These are phyloP conservation scores for Karstenula rhodostoma DNA, from an alignment of 2,329 filamentous ascomycete genomes.

Conservation along the genomic window DNA sequence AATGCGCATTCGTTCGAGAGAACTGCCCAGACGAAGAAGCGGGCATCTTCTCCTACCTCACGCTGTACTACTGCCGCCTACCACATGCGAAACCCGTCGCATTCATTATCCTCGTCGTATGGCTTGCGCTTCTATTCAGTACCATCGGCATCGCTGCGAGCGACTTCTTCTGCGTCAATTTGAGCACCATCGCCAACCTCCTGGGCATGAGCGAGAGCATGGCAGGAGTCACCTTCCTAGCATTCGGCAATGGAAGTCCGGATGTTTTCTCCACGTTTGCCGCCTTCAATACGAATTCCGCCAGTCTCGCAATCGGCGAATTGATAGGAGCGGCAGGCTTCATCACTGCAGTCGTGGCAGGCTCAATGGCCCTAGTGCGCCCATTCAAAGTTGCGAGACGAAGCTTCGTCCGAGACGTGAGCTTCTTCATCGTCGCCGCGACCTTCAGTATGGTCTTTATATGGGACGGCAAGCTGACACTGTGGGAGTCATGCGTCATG, in stretches of 20 bases:
- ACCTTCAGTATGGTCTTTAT: constrained; percentile 88
- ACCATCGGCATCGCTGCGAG: constrained; percentile 98
- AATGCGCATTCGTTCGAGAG: constrained; percentile 83
- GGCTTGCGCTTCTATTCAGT: constrained; percentile 90
- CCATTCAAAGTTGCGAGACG: constrained; percentile 91
- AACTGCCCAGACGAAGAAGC: constrained; percentile 91
- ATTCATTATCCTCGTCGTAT: constrained; percentile 79
- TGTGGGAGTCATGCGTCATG: constrained; percentile 93
- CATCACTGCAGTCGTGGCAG: constrained; percentile 94
- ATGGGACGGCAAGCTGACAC: constrained; percentile 79
- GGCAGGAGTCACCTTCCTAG: constrained; percentile 93
- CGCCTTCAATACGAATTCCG: constrained; percentile 95
- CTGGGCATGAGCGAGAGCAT: constrained; percentile 95
- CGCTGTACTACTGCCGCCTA: constrained; percentile 87
- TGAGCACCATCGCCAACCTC: constrained; percentile 89
- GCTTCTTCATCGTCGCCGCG: constrained; percentile 89
- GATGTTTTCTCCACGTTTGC: constrained; percentile 99
- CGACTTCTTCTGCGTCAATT: constrained; percentile 97
- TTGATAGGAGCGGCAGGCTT: constrained; percentile 94
- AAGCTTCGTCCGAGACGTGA: constrained; percentile 89
- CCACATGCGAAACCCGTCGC: constrained; percentile 74
- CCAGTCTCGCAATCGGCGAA: constrained; percentile 95
- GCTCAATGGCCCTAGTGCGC: constrained; percentile 95
- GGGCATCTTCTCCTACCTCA: constrained; percentile 86
- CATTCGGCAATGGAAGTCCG: constrained; percentile 96